Evolutionary conservation across 495 filamentous ascomycete genomes (phyloP), one percentile per base, ranked within the genome.

Genomic region (Tuber magnatum): DNA sequence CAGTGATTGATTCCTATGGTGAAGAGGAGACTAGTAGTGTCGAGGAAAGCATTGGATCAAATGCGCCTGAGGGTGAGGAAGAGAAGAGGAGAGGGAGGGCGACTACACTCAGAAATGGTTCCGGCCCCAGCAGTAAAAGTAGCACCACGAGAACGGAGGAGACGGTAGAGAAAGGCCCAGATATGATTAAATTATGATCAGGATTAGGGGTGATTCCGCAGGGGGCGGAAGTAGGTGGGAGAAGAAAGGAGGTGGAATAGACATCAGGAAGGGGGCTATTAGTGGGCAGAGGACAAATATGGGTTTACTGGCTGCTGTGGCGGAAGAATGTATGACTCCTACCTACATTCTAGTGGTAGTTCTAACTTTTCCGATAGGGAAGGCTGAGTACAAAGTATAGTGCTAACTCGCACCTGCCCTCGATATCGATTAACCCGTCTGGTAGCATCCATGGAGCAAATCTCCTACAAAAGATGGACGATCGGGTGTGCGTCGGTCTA

Each of bases 251-350:
- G 74, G 76, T 68, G 75, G 73, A 70, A 74, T 80, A 77, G 74
- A 80, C 75, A 61, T 76, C 72, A 80, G 72, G 75, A 81, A 84
- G 72, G 81, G 78, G 38, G 70, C 78, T 35, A 69, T 56, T 24
- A 69, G 42, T 28, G 75, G 72, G 74, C 70, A 72, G 56, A 83
- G 83, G 78, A 83, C 84, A 71, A 84, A 86, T 1, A 85, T 86
- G 78, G 91, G 88, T 80, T 81, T 91, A 65, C 81, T 92, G 38
- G 90, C 89, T 70, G 72, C 83, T 90, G 16, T 1, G 43, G 43
- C 0, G 43, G 12, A 44, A 18, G 43, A 44, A 1, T 3, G 43
- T 18, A 44, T 18, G 43, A 44, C 43, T 18, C 2, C 43, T 44
- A 3, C 43, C 43, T 44, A 44, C 14, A 44, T 44, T 44, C 43